Percentiles rank a stretch among this genome's conserved stretches.
Evolutionary conservation across 345 rosid genomes (phyloP).

Genomic region (Xanthoceras sorbifolium): DNA sequence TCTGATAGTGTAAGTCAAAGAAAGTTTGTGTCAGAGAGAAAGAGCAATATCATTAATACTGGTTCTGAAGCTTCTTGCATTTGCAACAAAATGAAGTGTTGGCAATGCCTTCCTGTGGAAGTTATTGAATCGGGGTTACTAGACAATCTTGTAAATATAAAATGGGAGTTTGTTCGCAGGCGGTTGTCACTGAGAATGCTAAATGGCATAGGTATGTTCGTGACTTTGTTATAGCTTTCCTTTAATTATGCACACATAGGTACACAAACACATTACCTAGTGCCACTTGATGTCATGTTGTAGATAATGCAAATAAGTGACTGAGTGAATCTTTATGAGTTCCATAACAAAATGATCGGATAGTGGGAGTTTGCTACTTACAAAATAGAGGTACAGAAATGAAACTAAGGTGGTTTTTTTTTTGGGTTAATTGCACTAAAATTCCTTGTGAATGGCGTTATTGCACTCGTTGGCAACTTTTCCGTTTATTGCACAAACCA

Average conservation of each 20-base stretch:
- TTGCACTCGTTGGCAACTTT: too few relatives aligned
- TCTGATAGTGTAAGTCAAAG: constrained; percentile 27
- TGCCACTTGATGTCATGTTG: constrained; percentile 13
- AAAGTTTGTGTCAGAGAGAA: constrained; percentile 31
- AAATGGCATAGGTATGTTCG: constrained; percentile 59
- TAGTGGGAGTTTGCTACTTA: not conserved
- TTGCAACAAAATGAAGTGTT: constrained; percentile 60
- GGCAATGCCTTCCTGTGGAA: constrained; percentile 54
- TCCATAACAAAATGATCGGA: not conserved
- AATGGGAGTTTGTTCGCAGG: constrained; percentile 74
- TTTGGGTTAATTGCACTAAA: too few relatives aligned
- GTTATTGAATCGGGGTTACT: constrained; percentile 54
- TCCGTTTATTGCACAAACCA: too few relatives aligned
- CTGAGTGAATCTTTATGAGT: not conserved
- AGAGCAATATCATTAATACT: constrained; percentile 26
- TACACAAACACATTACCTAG: not conserved
- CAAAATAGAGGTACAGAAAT: not conserved
- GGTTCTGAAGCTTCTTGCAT: constrained; percentile 43
- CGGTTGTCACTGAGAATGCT: constrained; percentile 56
- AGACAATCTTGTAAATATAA: constrained; percentile 43
- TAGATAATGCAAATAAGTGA: constrained; percentile 4
- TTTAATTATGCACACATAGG: not conserved
- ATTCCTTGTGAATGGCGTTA: too few relatives aligned
- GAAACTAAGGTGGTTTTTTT: too few relatives aligned
- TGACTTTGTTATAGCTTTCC: constrained; percentile 17